phyloP scores from a whole-genome alignment of 2,329 filamentous ascomycete species.

The Mariannaea sp. region DNA sequence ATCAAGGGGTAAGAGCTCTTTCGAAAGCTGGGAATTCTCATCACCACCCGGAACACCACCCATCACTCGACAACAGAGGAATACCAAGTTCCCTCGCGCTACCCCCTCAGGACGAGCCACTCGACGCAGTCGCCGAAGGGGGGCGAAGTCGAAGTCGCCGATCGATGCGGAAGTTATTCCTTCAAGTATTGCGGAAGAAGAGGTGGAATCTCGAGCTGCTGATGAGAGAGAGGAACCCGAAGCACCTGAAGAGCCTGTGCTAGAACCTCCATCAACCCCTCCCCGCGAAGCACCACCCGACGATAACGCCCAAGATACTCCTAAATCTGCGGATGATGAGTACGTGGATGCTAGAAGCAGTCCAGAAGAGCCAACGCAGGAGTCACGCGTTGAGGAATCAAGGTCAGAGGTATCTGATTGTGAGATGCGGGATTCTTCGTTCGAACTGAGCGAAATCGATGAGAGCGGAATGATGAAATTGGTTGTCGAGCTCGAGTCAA shows the following conservation, averaged over 20 bases:
- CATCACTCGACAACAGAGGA: conserved; percentile 36
- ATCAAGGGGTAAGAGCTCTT: conserved; percentile 43
- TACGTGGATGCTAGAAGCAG: conserved; percentile 57
- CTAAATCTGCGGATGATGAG: conserved; percentile 51
- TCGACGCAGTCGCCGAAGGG: conserved; percentile 24
- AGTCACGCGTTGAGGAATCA: conserved; percentile 3
- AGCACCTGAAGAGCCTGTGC: conserved; percentile 4
- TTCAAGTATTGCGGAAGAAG: conserved; percentile 38
- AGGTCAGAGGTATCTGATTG: conserved; percentile 14
- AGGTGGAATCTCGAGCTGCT: not conserved
- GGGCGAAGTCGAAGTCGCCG: conserved; percentile 22
- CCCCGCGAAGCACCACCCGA: conserved; percentile 27
- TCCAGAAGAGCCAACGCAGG: conserved; percentile 38
- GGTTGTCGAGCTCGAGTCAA: conserved; percentile 55
- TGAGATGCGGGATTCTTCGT: conserved; percentile 42
- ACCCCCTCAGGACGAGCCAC: conserved; percentile 10
- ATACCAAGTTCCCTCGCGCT: conserved; percentile 14
- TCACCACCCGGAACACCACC: conserved; percentile 61
- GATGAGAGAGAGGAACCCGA: conserved; percentile 10
- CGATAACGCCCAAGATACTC: conserved; percentile 41
- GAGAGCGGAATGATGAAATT: conserved; percentile 55
- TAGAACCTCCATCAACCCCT: conserved; percentile 19
- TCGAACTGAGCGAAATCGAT: conserved; percentile 50
- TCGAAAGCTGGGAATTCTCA: conserved; percentile 59
- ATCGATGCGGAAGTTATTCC: conserved; percentile 35